Evolutionary conservation across 1,284 basidiomycete species (phyloP).

Genomic region (Ceratobasidium sp.): DNA sequence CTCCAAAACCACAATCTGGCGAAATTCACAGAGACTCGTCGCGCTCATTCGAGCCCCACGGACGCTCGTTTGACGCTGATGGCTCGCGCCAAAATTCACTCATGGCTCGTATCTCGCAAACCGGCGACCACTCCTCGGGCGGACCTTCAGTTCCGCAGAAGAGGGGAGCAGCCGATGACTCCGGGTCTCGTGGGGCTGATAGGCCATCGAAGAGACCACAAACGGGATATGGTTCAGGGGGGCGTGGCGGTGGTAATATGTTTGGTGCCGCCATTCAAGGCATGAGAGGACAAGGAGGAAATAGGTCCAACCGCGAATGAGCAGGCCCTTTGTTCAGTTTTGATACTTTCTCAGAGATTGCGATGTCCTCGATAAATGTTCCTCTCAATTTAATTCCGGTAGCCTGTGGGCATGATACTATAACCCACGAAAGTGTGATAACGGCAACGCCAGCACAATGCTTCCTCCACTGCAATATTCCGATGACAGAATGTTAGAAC

Average conservation of each 20-base stretch:
- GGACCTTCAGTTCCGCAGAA: conserved; percentile 36
- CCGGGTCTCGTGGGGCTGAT: conserved; percentile 16
- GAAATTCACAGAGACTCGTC: conserved; percentile 18
- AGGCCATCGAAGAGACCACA: conserved; percentile 25
- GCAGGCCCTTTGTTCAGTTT: neutral
- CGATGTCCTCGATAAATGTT: no score
- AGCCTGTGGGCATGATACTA: neutral
- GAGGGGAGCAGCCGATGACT: conserved; percentile 12
- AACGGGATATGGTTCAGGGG: neutral
- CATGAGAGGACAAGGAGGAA: conserved; percentile 34
- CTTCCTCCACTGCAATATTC: no score
- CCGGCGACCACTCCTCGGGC: neutral
- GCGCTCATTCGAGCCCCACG: conserved; percentile 16
- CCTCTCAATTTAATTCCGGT: neutral
- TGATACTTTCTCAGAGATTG: neutral
- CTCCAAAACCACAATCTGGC: conserved; percentile 25
- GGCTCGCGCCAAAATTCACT: conserved; percentile 24
- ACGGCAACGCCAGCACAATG: no score
- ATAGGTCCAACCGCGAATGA: conserved; percentile 11
- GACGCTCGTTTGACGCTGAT: conserved; percentile 14
- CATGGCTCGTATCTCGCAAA: conserved; percentile 21
- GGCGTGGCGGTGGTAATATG: conserved; percentile 6
- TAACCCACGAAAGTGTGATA: neutral
- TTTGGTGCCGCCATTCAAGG: conserved; percentile 34
- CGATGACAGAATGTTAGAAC: no score